phyloP scores from a whole-genome alignment of 345 rosid species.

The Gossypium rotundifolium region DNA sequence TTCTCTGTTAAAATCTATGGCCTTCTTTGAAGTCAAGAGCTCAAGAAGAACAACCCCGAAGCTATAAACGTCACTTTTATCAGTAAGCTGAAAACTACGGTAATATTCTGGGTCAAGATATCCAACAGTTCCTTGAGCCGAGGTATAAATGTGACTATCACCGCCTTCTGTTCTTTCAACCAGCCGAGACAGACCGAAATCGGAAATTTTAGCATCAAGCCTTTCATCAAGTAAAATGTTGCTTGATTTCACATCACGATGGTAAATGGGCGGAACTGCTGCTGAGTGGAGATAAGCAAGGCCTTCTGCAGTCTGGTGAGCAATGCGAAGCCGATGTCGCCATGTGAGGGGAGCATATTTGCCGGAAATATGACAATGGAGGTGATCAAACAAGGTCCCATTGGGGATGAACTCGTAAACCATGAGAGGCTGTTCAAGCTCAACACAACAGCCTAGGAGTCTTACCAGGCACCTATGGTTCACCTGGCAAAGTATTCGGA shows the following conservation, averaged over 20 bases:
- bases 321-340: not conserved
- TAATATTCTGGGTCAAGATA: conserved; percentile 64
- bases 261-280: not conserved
- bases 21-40: conserved; percentile 44
- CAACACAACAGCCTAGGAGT: not conserved
- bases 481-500: not conserved
- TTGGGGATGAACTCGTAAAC: not conserved
- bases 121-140: conserved; percentile 58
- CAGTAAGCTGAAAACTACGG: conserved; percentile 49
- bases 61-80: conserved; percentile 61
- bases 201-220: not conserved
- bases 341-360: not conserved
- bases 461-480: not conserved
- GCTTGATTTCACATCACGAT: not conserved
- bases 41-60: conserved; percentile 64
- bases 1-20: conserved; percentile 48
- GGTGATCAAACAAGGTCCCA: not conserved
- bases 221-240: not conserved
- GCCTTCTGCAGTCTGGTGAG: not conserved
- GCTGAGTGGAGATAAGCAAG: conserved; percentile 1
- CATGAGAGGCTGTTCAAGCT: not conserved
- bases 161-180: conserved; percentile 25
- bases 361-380: not conserved
- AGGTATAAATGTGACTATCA: conserved; percentile 45
- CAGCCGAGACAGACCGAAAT: conserved; percentile 52